phyloP scores from a whole-genome alignment of 805 yeast genomes.

The Teunomyces gatunensis region DNA sequence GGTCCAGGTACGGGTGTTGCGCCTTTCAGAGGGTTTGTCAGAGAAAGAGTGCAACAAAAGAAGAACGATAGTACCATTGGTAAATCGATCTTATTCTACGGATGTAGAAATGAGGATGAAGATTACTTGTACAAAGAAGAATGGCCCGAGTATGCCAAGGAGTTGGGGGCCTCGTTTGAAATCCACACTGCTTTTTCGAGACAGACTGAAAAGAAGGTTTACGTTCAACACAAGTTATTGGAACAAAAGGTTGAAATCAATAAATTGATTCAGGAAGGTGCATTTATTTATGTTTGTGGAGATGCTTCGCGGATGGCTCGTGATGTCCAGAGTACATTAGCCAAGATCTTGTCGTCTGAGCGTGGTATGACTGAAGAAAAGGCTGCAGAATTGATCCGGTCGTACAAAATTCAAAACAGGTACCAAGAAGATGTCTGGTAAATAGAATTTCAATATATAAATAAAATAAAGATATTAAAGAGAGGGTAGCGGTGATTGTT shows the following conservation, averaged over 20 bases:
- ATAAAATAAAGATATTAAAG: background rate
- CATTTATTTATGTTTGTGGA: constrained; percentile 93
- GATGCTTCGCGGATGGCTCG: constrained; percentile 96
- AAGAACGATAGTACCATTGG: constrained; percentile 48
- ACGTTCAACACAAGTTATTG: constrained; percentile 78
- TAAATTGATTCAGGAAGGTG: constrained; percentile 61
- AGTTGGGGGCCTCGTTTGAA: constrained; percentile 61
- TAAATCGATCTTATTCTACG: constrained; percentile 74
- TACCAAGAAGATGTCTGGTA: constrained; percentile 99
- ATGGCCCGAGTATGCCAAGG: constrained; percentile 74
- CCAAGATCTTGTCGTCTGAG: constrained; percentile 57
- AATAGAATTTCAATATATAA: background rate
- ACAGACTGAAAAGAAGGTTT: constrained; percentile 57
- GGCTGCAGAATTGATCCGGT: constrained; percentile 75
- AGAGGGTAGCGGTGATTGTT: background rate
- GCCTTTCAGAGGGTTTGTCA: constrained; percentile 92
- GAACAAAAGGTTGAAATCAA: constrained; percentile 55
- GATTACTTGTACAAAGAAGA: constrained; percentile 87
- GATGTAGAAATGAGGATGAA: constrained; percentile 75
- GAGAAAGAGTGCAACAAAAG: constrained; percentile 72
- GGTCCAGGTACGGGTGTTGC: constrained; percentile 99
- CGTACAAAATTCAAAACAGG: constrained; percentile 76
- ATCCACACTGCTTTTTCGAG: constrained; percentile 86
- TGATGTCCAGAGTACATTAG: constrained; percentile 76
- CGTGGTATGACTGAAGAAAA: constrained; percentile 63